phyloP scores from a whole-genome alignment of 73 alveolate species.

The Paramecium pentaurelia region DNA sequence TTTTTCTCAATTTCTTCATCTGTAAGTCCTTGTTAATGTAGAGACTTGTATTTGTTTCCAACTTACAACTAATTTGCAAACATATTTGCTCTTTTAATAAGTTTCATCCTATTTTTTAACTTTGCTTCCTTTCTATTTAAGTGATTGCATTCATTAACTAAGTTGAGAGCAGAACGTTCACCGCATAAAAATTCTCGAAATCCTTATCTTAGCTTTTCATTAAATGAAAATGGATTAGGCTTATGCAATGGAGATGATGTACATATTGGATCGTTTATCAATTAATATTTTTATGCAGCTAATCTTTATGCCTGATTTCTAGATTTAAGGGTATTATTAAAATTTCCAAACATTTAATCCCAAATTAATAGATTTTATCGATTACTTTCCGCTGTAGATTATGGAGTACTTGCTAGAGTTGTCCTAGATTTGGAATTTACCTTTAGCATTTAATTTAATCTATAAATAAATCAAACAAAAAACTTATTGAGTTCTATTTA shows the following conservation, averaged over 20 bases:
- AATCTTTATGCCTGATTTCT: background rate
- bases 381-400: background rate
- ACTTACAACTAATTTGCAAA: background rate
- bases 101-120: background rate
- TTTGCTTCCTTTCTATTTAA: background rate
- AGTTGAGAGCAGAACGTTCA: background rate
- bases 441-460: background rate
- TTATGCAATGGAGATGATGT: background rate
- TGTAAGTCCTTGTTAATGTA: background rate
- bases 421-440: background rate
- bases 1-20: slow-evolving; percentile 13
- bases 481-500: background rate
- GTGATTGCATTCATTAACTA: slow-evolving; percentile 34
- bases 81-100: background rate
- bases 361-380: background rate
- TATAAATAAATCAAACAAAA: background rate
- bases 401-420: slow-evolving; percentile 8
- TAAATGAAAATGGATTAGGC: background rate
- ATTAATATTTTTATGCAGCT: background rate
- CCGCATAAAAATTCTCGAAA: slow-evolving; percentile 1
- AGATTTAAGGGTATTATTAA: background rate
- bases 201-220: slow-evolving; percentile 2
- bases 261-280: background rate
- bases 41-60: background rate
- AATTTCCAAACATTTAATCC: slow-evolving; percentile 22